A percentile compares a stretch with the other conserved stretches of the same genome.
phyloP scores from a whole-genome alignment of 2,329 filamentous ascomycete genomes.

The Diaporthe velutina region DNA sequence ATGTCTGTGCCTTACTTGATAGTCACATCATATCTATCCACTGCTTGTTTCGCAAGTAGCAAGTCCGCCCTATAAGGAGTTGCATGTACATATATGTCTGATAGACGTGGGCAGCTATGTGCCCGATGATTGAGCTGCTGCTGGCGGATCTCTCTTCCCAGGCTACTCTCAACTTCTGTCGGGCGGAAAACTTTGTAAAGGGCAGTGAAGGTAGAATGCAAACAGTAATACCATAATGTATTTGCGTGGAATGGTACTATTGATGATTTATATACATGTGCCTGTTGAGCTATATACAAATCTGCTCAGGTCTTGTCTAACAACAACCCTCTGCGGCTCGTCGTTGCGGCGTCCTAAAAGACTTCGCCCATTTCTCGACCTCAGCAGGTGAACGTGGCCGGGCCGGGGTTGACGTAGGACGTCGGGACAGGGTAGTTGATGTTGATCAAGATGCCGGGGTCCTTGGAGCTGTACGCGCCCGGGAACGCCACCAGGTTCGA shows the following conservation, averaged over 20 bases:
- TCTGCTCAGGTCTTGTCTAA: not conserved
- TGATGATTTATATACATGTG: not conserved
- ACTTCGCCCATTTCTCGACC: too few species aligned
- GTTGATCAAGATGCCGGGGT: constrained; percentile 45
- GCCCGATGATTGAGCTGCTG: too few species aligned
- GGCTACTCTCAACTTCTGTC: not conserved
- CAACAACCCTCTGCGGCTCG: not conserved
- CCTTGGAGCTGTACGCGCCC: constrained; percentile 42
- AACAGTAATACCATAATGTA: not conserved
- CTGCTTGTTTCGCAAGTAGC: too few species aligned
- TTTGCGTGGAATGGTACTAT: not conserved
- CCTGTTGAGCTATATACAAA: not conserved
- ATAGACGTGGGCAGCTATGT: too few species aligned
- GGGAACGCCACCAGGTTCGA: constrained; percentile 40
- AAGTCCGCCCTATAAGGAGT: too few species aligned
- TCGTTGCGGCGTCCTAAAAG: not conserved
- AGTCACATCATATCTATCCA: too few species aligned
- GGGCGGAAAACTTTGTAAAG: not conserved
- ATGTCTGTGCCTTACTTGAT: too few species aligned
- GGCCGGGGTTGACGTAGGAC: constrained; percentile 42
- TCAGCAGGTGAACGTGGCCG: constrained; percentile 20
- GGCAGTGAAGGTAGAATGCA: not conserved
- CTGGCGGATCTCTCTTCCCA: not conserved
- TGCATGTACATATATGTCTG: too few species aligned
- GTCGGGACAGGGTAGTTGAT: constrained; percentile 45